Evolutionary conservation across 139 green algal species (phyloP).

Genomic region (Edaphochlamys debaryana): DNA sequence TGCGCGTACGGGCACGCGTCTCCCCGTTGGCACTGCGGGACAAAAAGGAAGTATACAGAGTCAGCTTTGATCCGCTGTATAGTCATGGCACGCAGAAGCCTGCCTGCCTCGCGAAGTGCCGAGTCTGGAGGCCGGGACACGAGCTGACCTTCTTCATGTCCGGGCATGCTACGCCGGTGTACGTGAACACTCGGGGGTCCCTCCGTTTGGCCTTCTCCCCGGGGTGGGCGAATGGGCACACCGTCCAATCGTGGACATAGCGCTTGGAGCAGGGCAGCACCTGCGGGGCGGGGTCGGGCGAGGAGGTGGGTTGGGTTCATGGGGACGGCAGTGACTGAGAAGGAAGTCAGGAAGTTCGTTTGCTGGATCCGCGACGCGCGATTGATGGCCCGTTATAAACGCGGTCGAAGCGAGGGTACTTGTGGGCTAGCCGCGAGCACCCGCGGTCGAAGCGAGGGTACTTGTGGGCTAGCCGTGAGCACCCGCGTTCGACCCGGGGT

Average conservation of each 20-base stretch:
- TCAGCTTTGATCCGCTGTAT: no score
- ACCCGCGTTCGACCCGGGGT: no score
- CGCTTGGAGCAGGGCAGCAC: conserved; percentile 82
- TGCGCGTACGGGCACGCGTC: conserved; percentile 87
- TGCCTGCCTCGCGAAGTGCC: no score
- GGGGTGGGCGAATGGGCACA: conserved; percentile 93
- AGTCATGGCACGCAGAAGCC: no score
- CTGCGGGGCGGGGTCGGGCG: conserved; percentile 43
- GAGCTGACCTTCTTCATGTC: conserved; percentile 88
- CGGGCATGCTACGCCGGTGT: conserved; percentile 94
- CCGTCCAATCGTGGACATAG: conserved; percentile 85
- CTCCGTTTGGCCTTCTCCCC: conserved; percentile 92
- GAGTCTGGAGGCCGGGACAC: no score
- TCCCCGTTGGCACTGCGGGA: conserved; percentile 71
- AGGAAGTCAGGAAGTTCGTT: neutral
- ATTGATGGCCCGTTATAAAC: no score
- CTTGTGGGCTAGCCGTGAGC: no score
- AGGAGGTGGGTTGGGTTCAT: neutral
- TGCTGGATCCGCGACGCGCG: no score
- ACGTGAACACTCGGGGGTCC: conserved; percentile 84
- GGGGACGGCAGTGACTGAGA: neutral
- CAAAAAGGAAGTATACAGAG: no score
- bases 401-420: no score
- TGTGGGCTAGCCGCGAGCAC: no score
- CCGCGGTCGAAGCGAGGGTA: no score